Evolutionary conservation across 2,329 filamentous ascomycete genomes (phyloP), one percentile per base, ranked within the genome.

Genomic region (Colletotrichum filicis): DNA sequence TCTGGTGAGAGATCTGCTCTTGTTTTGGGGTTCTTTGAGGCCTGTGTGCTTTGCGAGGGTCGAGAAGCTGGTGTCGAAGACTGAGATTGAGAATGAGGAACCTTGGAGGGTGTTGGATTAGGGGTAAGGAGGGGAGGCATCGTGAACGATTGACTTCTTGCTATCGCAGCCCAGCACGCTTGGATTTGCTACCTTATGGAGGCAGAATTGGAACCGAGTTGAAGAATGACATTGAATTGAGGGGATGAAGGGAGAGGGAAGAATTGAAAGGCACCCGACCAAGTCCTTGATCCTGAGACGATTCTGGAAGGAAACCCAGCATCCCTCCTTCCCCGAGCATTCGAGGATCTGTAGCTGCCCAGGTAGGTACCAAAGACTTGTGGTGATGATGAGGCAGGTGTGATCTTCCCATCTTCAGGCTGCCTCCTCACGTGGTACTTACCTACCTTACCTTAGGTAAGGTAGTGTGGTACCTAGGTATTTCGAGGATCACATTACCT

Each of bases 1-100:
- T 75, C 68, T 6, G 42, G 26, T 4, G 74, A 56, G 42, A 73
- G 60, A 5, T 32, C 16, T 4, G 57, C 30, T 14, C 55, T 19
- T 22, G 28, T 19, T 28, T 57, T 68, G 35, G 26, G 22, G 16
- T 8, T 53, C 56, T 19, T 67, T 5, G 65, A 30, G 46, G 65
- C 28, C 22, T 42, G 35, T 32, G 26, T 35, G 6, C 28, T 12
- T 4, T 42, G 16, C 42, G 42, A 49, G 42, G 42, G 16, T 22
- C 42, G 53, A 26, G 12, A 22, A 22, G 19, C 22, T 56, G 22
- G 22, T 1, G 24, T 22, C 12, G 53, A 26, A 14, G 49, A 9
- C 5, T 3, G 49, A n/a, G 24, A 1, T 12, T 56, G 62, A 16
- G 62, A 30, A 16, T 22, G 5, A 11, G 49, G 4, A 2, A 8